Evolutionary conservation across 2,329 filamentous ascomycete genomes (phyloP).

Genomic region (Zasmidium cellare): DNA sequence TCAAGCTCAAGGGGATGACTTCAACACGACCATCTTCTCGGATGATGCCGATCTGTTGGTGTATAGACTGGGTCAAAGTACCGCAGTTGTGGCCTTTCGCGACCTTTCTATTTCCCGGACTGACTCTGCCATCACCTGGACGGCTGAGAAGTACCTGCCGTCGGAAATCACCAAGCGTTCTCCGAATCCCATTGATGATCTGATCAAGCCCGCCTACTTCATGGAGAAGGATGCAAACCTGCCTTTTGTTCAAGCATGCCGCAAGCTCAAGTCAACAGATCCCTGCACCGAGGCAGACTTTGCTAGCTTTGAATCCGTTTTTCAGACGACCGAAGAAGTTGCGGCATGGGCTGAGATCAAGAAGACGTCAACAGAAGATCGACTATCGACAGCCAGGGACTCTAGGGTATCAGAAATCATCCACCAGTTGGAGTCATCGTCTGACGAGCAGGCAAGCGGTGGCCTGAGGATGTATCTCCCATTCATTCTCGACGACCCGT

Average conservation of each 20-base stretch:
- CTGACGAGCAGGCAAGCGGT: slow-evolving; percentile 20
- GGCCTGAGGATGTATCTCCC: slow-evolving; percentile 62
- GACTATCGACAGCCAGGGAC: slow-evolving; percentile 6
- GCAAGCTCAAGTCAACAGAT: slow-evolving; percentile 5
- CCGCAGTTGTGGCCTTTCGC: slow-evolving; percentile 67
- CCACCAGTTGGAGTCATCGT: slow-evolving; percentile 39
- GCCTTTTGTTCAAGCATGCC: slow-evolving; percentile 26
- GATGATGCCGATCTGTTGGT: slow-evolving; percentile 86
- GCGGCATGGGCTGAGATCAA: slow-evolving; percentile 1
- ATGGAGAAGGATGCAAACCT: slow-evolving; percentile 36
- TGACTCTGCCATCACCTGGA: slow-evolving; percentile 21
- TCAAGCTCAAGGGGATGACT: slow-evolving; percentile 46
- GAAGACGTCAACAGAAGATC: background rate
- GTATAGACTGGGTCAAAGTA: slow-evolving; percentile 64
- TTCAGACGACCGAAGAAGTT: slow-evolving; percentile 11
- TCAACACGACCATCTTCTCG: slow-evolving; percentile 56
- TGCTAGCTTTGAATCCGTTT: slow-evolving; percentile 11
- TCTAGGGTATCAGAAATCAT: slow-evolving; percentile 43
- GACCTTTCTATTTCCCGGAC: slow-evolving; percentile 52
- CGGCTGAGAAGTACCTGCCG: slow-evolving; percentile 43
- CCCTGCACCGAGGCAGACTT: slow-evolving; percentile 10
- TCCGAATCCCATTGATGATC: slow-evolving; percentile 36
- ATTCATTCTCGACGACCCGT: slow-evolving; percentile 55
- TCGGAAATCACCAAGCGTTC: slow-evolving; percentile 46
- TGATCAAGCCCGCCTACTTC: slow-evolving; percentile 44